Conservation (phyloP, 2,329 filamentous ascomycete genomes). For the Colletotrichum noveboracense region DNA sequence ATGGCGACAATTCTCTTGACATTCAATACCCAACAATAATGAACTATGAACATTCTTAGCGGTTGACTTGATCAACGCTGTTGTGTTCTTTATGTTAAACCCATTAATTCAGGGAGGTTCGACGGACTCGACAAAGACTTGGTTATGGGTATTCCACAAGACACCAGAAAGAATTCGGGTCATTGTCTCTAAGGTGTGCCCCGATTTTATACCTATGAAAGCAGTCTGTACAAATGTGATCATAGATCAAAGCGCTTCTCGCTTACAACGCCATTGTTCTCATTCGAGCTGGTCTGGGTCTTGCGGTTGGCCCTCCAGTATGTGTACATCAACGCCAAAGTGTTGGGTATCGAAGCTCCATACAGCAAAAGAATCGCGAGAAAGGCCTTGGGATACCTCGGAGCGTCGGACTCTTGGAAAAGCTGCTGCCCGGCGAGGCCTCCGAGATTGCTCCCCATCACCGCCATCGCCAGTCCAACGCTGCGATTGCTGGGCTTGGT, state of each 20-base stretch:
- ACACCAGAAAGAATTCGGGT: background rate
- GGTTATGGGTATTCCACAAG: background rate
- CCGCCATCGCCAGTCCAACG: conserved; percentile 20
- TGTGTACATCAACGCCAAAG: conserved; percentile 22
- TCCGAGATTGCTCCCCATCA: conserved; percentile 22
- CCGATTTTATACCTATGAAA: background rate
- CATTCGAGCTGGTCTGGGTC: background rate
- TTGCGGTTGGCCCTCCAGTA: conserved; percentile 28
- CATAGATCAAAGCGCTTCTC: background rate
- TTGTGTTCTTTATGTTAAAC: background rate
- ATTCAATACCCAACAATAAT: background rate
- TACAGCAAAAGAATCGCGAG: conserved; percentile 16
- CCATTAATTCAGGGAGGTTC: background rate
- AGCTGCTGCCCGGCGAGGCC: conserved; percentile 12
- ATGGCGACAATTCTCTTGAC: background rate
- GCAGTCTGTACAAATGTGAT: background rate
- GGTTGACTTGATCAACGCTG: background rate
- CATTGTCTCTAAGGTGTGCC: background rate
- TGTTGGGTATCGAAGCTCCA: conserved; percentile 21
- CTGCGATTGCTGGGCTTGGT: background rate
- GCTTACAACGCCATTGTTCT: background rate
- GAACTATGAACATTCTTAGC: background rate
- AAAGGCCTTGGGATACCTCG: conserved; percentile 17
- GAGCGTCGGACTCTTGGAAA: conserved; percentile 14
- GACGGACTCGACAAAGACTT: background rate